Evolutionary conservation across 2,329 filamentous ascomycete genomes (phyloP), one percentile per base, ranked within the genome.

Genomic region (Catunica adiposa): DNA sequence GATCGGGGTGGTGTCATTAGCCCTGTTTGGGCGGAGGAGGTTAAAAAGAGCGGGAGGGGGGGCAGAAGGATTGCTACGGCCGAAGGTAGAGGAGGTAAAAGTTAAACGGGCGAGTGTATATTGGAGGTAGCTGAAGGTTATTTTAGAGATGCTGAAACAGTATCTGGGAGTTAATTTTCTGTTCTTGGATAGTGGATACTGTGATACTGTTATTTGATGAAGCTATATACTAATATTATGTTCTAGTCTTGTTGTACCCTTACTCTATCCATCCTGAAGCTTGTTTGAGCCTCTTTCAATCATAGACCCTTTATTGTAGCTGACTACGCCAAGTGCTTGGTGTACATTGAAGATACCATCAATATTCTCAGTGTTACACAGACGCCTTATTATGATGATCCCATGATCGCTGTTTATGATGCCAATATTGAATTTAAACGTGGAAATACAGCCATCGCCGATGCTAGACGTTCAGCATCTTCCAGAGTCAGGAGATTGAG

Each of bases 111-210:
- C 80, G 4, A 68, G 68, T n/a, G 65, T 69, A 60, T 65, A 82
- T 61, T 83, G 79, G 79, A 65, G 64, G 25, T 64, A 53, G 71
- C 71, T 1, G 78, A 77, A 0, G 65, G 75, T 82, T 61, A 59
- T 83, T 51, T 67, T 70, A 0, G 73, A 82, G 63, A 82, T 78
- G 0, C 64, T 67, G 2, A 72, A 73, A 59, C 61, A 62, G 0
- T 68, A 70, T 31, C 57, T 82, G 23, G 69, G 70, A 0, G 66
- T 82, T n/a, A 76, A 82, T 59, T 67, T 82, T 20, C 60, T 83
- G 15, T 65, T 81, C 23, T 67, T 83, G 25, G 79, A 82, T 61
- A 82, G 79, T 82, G 64, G 69, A 78, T 72, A 3, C 40, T 2
- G 40, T 17, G 40, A 17, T n/a, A n/a, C 15, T 23, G n/a, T 14